Conservation (phyloP, 2,329 filamentous ascomycete genomes). For the Daldinia sp. region DNA sequence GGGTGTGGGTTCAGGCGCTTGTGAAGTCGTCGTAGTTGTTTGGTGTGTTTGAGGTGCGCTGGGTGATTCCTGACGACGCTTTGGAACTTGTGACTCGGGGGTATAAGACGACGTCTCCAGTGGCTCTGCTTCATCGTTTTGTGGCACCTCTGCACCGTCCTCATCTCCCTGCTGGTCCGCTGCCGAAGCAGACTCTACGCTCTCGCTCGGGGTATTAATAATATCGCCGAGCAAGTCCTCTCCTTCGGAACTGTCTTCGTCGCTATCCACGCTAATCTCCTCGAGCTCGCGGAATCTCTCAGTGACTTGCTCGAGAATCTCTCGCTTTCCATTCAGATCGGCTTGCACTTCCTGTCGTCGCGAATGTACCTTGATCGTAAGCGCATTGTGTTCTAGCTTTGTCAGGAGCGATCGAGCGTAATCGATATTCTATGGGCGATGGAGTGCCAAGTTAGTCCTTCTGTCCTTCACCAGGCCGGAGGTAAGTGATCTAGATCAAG, state of each 20-base stretch:
- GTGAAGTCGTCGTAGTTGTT: conserved; percentile 8
- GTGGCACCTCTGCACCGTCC: conserved; percentile 1
- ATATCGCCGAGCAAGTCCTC: conserved; percentile 66
- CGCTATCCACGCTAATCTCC: conserved; percentile 61
- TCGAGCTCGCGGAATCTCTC: conserved; percentile 74
- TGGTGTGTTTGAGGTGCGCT: conserved; percentile 4
- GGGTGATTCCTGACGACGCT: not conserved
- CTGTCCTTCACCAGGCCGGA: not conserved
- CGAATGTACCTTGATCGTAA: conserved; percentile 64
- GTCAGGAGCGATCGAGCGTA: conserved; percentile 74
- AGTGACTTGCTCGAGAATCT: conserved; percentile 70
- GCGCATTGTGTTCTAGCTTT: conserved; percentile 73
- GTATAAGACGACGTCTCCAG: conserved; percentile 35
- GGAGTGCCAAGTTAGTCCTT: conserved; percentile 9
- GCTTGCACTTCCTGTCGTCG: conserved; percentile 68
- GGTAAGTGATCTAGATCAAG: not conserved
- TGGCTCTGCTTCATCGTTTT: conserved; percentile 19
- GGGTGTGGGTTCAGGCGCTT: not conserved
- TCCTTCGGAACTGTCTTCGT: conserved; percentile 57
- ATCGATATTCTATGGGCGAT: conserved; percentile 68
- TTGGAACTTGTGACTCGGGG: conserved; percentile 21
- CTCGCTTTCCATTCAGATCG: conserved; percentile 71
- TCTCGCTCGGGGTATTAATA: conserved; percentile 63
- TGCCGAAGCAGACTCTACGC: conserved; percentile 51
- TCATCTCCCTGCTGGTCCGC: conserved; percentile 9